Evolutionary conservation across 1,284 basidiomycete species (phyloP).

Genomic region (Cryptococcus wingfieldii): DNA sequence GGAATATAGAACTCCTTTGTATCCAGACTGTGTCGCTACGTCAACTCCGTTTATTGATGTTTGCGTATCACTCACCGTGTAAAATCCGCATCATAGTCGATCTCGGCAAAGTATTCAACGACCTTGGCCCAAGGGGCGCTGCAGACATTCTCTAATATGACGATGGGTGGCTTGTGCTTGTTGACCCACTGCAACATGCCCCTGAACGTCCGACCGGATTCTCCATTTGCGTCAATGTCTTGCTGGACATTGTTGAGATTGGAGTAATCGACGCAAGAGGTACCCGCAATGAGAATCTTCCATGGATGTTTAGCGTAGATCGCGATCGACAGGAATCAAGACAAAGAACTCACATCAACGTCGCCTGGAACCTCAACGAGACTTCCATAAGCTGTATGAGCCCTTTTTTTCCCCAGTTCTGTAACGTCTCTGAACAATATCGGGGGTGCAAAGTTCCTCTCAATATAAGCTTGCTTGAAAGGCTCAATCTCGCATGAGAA

Average conservation of each 20-base stretch:
- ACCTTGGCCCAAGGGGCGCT: constrained; percentile 82
- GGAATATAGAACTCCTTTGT: constrained; percentile 94
- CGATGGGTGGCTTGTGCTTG: constrained; percentile 78
- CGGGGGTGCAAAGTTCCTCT: constrained; percentile 78
- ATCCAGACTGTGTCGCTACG: constrained; percentile 57
- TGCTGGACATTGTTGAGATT: constrained; percentile 91
- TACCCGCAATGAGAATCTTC: constrained; percentile 76
- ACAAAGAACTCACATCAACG: constrained; percentile 58
- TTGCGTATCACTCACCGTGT: constrained; percentile 48
- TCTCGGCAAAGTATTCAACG: constrained; percentile 66
- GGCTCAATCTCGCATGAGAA: constrained; percentile 98
- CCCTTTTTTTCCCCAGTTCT: constrained; percentile 72
- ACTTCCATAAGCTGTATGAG: constrained; percentile 88
- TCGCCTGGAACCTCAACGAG: constrained; percentile 80
- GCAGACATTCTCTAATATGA: constrained; percentile 92
- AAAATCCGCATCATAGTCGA: constrained; percentile 71
- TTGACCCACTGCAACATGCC: constrained; percentile 92
- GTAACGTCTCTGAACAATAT: constrained; percentile 91
- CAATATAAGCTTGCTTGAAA: constrained; percentile 97
- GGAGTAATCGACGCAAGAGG: constrained; percentile 94
- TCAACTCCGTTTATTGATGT: background rate
- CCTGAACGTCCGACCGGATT: constrained; percentile 82
- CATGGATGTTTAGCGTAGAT: background rate
- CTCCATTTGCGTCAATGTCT: constrained; percentile 77
- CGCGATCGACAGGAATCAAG: background rate